Percentiles rank a stretch among this genome's conserved stretches.
Evolutionary conservation across 2,329 filamentous ascomycete species (phyloP).

Genomic region (Cytospora schulzeri): DNA sequence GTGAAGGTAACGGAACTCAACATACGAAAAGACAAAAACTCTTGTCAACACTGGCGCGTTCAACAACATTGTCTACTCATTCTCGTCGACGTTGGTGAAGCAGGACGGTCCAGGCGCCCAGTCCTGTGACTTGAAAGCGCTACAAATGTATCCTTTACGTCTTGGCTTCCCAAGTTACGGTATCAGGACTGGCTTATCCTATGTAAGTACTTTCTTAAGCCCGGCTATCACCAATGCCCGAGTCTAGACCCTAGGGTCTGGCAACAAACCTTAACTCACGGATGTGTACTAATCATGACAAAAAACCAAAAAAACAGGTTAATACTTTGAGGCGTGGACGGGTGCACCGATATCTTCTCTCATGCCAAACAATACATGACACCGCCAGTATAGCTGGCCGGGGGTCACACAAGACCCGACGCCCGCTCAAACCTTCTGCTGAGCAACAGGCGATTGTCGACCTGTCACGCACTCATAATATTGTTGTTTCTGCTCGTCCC

Average conservation of each 20-base stretch:
- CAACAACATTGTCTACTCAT: not conserved
- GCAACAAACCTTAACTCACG: not conserved
- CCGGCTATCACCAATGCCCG: not conserved
- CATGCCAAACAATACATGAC: not conserved
- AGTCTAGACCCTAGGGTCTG: too few relatives aligned
- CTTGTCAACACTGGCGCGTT: not conserved
- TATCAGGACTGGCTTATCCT: not conserved
- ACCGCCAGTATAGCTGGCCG: not conserved
- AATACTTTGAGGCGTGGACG: not conserved
- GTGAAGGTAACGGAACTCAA: not conserved
- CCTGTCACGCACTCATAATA: slow-evolving; percentile 32
- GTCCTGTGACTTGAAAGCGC: not conserved
- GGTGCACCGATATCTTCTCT: not conserved
- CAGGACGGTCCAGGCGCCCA: not conserved
- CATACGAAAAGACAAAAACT: not conserved
- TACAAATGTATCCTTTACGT: not conserved
- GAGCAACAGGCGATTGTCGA: slow-evolving; percentile 34
- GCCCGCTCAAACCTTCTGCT: slow-evolving; percentile 28
- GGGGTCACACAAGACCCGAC: not conserved
- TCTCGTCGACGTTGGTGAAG: not conserved
- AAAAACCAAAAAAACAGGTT: not conserved
- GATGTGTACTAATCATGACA: not conserved
- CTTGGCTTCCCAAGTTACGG: not conserved
- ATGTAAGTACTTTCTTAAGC: not conserved
- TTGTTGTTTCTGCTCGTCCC: slow-evolving; percentile 38